A percentile compares a stretch with the other conserved stretches of the same genome.
Conservation (phyloP, 352 stramenopile species). For the Pythium myriotylum region DNA sequence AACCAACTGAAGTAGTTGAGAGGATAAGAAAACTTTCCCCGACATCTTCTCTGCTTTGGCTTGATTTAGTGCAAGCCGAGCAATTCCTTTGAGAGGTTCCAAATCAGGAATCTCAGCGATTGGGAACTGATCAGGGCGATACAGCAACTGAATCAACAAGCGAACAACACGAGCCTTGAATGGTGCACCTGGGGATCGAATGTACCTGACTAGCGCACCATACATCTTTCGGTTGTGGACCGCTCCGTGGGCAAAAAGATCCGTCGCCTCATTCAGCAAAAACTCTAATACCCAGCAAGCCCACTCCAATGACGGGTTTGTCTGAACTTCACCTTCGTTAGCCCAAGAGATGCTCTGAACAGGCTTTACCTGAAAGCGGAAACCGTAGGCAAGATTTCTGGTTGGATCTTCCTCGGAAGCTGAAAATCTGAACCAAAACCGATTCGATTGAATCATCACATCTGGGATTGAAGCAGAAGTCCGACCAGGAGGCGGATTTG, state of each 20-base stretch:
- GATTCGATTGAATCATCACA: conserved; percentile 67
- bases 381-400: conserved; percentile 77
- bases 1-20: conserved; percentile 76
- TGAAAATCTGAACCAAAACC: conserved; percentile 85
- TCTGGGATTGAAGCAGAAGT: conserved; percentile 35
- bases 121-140: conserved; percentile 62
- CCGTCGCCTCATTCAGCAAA: conserved; percentile 72
- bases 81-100: conserved; percentile 62
- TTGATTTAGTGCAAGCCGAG: conserved; percentile 53
- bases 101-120: conserved; percentile 60
- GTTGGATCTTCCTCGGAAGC: conserved; percentile 62
- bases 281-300: conserved; percentile 86
- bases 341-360: conserved; percentile 80
- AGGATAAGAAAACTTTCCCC: conserved; percentile 72
- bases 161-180: conserved; percentile 82
- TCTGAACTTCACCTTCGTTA: conserved; percentile 78
- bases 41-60: conserved; percentile 59
- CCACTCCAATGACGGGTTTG: conserved; percentile 80
- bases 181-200: conserved; percentile 74
- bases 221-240: conserved; percentile 87
- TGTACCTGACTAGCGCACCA: conserved; percentile 74
- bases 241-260: conserved; percentile 61
- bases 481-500: conserved; percentile 13
- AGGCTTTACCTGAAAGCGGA: conserved; percentile 80
- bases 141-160: conserved; percentile 75